Base-by-base conservation (phyloP, 176 grass and related monocot species). In the maize (Zea mays) region DNA sequence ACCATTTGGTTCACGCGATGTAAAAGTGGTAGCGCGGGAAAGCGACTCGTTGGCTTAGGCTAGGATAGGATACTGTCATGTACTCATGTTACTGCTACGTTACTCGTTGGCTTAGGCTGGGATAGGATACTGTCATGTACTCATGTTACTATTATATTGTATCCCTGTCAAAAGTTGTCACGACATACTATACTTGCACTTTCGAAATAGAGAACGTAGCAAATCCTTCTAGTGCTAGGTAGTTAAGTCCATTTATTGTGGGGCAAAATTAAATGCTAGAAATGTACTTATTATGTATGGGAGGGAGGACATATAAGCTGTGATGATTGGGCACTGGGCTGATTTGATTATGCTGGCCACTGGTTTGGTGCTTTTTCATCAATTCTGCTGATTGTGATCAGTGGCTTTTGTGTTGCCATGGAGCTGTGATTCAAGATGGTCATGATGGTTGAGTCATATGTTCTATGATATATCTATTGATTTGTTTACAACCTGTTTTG, bases 371-470 rank as follows among this genome's bases (percentile, higher is more conserved):
- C 52, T 49, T 19, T 5, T 40, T 5, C 35, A 67, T 10, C 15
- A 42, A 19, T 77, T 63, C 14, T 60, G 65, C 37, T 3, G 54
- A n/a, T 44, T 71, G 19, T 14, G 47, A 13, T 50, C 17, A 35
- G 47, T 10, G 3, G 52, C n/a, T 62, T 54, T 10, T 56, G 10
- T 54, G 46, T 54, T 35, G 67, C 58, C 11, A 55, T 7, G 3
- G 46, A 47, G 61, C 15, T 34, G 19, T 12, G 21, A 27, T 44
- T 44, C 16, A 72, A 47, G 15, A 69, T 58, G 43, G 10, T 15
- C 41, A 50, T 72, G 12, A 72, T 72, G 47, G 12, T 83, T 49
- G 51, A 16, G 13, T 69, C 47, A 1, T 48, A 67, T 14, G n/a
- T 61, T 40, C 57, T 17, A 9, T 50, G 65, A 41, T 27, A 68